These are phyloP conservation scores for Abelmoschus esculentus DNA, from an alignment of 345 rosid species.

Conservation along the genomic window DNA sequence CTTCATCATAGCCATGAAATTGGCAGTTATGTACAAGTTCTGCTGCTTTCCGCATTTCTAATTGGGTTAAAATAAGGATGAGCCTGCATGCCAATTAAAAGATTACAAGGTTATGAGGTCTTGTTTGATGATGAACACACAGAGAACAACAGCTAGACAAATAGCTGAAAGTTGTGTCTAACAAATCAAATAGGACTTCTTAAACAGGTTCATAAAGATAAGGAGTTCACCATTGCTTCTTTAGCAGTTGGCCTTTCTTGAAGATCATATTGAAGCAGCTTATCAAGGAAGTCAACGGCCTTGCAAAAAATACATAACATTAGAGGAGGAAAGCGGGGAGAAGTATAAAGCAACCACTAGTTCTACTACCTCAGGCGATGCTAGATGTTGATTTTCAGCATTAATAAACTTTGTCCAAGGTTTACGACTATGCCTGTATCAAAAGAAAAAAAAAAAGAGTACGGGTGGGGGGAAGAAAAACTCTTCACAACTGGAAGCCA, in stretches of 20 bases:
- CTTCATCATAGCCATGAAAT: background rate
- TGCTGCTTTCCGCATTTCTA: conserved; percentile 86
- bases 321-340: background rate
- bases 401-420: conserved; percentile 88
- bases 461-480: background rate
- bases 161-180: background rate
- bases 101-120: no score
- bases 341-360: background rate
- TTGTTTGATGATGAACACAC: no score
- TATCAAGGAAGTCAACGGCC: conserved; percentile 97
- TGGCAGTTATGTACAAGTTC: conserved; percentile 33
- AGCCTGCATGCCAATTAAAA: conserved; percentile 41
- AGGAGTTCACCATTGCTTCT: conserved; percentile 76
- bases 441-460: background rate
- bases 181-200: background rate
- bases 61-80: conserved; percentile 84
- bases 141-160: background rate
- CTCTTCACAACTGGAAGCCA: background rate
- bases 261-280: conserved; percentile 90
- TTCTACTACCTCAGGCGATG: conserved; percentile 71
- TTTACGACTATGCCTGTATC: conserved; percentile 76
- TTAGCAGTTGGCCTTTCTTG: conserved; percentile 97
- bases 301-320: conserved; percentile 16
- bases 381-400: conserved; percentile 84
- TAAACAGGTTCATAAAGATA: background rate